phyloP scores from a whole-genome alignment of 202 grass and related monocot genomes.

The Cymbopogon flexuosus region DNA sequence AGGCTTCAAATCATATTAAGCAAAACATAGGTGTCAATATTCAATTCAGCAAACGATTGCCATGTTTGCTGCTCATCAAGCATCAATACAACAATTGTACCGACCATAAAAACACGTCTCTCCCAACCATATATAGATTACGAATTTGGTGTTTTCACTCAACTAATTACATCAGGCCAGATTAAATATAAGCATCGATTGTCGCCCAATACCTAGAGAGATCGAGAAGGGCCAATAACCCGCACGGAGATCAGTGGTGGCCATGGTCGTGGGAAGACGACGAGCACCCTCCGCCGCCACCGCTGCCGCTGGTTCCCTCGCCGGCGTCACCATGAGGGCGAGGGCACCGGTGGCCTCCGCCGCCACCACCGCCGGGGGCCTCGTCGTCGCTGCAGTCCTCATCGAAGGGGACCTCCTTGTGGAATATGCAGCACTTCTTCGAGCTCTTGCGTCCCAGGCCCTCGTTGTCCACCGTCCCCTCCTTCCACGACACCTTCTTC shows the following conservation, averaged over 20 bases:
- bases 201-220: neutral
- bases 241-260: constrained; percentile 25
- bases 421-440: constrained; percentile 98
- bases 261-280: constrained; percentile 4
- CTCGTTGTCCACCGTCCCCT: constrained; percentile 95
- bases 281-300: neutral
- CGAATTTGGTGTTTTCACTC: neutral
- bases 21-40: neutral
- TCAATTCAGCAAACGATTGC: neutral
- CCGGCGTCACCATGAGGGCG: constrained; percentile 5
- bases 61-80: neutral
- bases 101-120: neutral
- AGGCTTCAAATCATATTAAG: neutral
- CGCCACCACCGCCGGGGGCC: neutral
- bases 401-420: constrained; percentile 87
- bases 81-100: neutral
- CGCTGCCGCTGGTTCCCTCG: constrained; percentile 20
- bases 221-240: neutral
- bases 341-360: neutral
- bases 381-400: constrained; percentile 94
- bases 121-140: neutral
- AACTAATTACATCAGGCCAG: neutral
- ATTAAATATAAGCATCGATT: constrained; percentile 1
- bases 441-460: constrained; percentile 85
- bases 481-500: constrained; percentile 95